Evolutionary conservation across 2,329 filamentous ascomycete genomes (phyloP).

Genomic region (Monosporascus ibericus): DNA sequence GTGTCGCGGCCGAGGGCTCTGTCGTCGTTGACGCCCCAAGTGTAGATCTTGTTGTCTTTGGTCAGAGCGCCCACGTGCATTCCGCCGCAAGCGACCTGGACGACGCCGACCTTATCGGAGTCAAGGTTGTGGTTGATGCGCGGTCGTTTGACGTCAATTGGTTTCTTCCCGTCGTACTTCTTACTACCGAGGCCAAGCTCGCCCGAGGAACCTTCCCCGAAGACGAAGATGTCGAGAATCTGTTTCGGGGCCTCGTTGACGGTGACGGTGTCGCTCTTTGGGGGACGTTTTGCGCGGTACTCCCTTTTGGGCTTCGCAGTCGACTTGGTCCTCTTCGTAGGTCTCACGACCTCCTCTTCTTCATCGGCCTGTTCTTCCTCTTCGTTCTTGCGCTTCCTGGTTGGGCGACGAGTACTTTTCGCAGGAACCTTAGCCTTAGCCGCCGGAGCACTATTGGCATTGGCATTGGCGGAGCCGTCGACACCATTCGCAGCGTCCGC

Average conservation of each 20-base stretch:
- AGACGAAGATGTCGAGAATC: conserved; percentile 41
- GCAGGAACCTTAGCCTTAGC: not conserved
- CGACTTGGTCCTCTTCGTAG: conserved; percentile 9
- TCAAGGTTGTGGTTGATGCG: conserved; percentile 57
- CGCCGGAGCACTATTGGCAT: conserved; percentile 5
- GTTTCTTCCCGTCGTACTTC: conserved; percentile 40
- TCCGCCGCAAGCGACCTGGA: conserved; percentile 59
- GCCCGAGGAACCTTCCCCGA: conserved; percentile 52
- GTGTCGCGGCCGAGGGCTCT: conserved; percentile 64
- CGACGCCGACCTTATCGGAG: conserved; percentile 50
- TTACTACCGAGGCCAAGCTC: conserved; percentile 63
- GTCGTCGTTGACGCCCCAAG: conserved; percentile 79
- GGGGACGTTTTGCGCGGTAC: too few relatives aligned
- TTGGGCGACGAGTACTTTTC: conserved; percentile 12
- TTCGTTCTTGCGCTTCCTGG: conserved; percentile 9
- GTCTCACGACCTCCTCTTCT: not conserved
- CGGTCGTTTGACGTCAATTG: conserved; percentile 62
- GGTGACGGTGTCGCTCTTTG: not conserved
- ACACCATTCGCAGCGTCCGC: not conserved
- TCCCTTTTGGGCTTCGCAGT: conserved; percentile 13
- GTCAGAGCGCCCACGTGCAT: conserved; percentile 67
- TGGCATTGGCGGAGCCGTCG: not conserved
- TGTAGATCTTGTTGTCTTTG: conserved; percentile 64
- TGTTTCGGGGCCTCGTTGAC: conserved; percentile 17
- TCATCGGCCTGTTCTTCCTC: conserved; percentile 1